These are phyloP conservation scores for Smithsoniella earleae DNA, from an alignment of 163 green algal genomes.

Conservation along the genomic window DNA sequence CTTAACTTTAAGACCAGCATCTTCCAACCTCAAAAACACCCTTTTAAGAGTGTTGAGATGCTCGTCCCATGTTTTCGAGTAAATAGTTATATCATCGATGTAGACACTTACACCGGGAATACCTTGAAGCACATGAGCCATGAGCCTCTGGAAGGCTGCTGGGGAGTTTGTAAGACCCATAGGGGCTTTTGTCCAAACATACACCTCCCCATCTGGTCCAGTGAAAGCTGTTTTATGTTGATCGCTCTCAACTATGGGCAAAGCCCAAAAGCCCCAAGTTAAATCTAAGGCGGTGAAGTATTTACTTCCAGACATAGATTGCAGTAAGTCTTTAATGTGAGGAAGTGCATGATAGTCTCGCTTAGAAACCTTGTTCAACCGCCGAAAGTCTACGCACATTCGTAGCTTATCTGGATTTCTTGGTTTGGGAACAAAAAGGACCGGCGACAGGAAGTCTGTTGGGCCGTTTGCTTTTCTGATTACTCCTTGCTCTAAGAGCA, in stretches of 20 bases:
- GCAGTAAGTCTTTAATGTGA: background rate
- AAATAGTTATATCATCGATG: conserved; percentile 27
- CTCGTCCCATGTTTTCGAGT: background rate
- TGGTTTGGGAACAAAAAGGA: conserved; percentile 13
- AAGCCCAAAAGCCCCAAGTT: conserved; percentile 10
- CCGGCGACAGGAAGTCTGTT: background rate
- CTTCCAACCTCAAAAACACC: background rate
- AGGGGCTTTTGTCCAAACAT: conserved; percentile 12
- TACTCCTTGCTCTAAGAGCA: background rate
- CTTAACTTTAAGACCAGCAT: background rate
- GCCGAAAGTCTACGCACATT: conserved; percentile 8
- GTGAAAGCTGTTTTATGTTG: conserved; percentile 29
- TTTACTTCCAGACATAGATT: conserved; percentile 7
- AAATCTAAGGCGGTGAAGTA: conserved; percentile 9
- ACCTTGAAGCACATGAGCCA: background rate
- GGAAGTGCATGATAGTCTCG: background rate
- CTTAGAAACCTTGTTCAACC: background rate
- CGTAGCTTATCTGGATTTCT: background rate
- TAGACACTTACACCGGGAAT: conserved; percentile 20
- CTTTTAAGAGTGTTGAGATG: background rate
- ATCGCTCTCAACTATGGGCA: conserved; percentile 2
- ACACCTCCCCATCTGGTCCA: conserved; percentile 4
- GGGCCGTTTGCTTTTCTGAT: background rate
- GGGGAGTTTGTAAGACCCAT: conserved; percentile 21
- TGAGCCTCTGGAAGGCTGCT: conserved; percentile 11